Percentiles rank a stretch among this genome's conserved stretches.
These are phyloP conservation scores for Xerocomus minutiporus DNA, from an alignment of 1,284 basidiomycete genomes.

Conservation along the genomic window DNA sequence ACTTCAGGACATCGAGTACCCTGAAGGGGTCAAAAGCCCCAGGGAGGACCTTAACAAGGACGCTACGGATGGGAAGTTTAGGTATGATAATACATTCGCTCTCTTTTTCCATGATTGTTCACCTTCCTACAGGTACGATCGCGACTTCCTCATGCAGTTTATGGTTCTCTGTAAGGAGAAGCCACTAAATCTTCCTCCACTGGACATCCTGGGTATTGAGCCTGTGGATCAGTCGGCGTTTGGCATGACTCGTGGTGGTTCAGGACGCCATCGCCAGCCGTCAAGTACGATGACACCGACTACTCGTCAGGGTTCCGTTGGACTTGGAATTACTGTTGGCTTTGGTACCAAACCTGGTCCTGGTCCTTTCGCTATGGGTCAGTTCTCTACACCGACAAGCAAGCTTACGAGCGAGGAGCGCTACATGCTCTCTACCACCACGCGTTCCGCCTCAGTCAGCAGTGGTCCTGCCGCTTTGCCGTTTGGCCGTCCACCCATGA, in stretches of 20 bases:
- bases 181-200: slow-evolving; percentile 83
- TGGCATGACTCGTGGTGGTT: slow-evolving; percentile 56
- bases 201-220: slow-evolving; percentile 91
- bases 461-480: slow-evolving; percentile 42
- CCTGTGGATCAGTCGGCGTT: slow-evolving; percentile 54
- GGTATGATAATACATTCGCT: slow-evolving; percentile 39
- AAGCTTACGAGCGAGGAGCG: slow-evolving; percentile 73
- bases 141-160: slow-evolving; percentile 97
- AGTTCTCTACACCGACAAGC: slow-evolving; percentile 56
- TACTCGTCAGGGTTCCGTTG: slow-evolving; percentile 50
- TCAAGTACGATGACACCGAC: slow-evolving; percentile 40
- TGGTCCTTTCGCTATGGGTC: slow-evolving; percentile 65
- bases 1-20: slow-evolving; percentile 77
- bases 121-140: slow-evolving; percentile 74
- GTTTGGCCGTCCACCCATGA: slow-evolving; percentile 56
- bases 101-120: slow-evolving; percentile 5
- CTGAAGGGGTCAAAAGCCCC: slow-evolving; percentile 80
- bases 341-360: slow-evolving; percentile 41
- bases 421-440: slow-evolving; percentile 47
- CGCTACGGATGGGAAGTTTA: slow-evolving; percentile 86
- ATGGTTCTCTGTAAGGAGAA: slow-evolving; percentile 95
- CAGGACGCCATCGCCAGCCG: slow-evolving; percentile 51
- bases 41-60: slow-evolving; percentile 81
- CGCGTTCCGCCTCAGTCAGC: slow-evolving; percentile 44
- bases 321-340: slow-evolving; percentile 46